Conservation (phyloP, 441 rosid genomes). For the Omphalea diandra region DNA sequence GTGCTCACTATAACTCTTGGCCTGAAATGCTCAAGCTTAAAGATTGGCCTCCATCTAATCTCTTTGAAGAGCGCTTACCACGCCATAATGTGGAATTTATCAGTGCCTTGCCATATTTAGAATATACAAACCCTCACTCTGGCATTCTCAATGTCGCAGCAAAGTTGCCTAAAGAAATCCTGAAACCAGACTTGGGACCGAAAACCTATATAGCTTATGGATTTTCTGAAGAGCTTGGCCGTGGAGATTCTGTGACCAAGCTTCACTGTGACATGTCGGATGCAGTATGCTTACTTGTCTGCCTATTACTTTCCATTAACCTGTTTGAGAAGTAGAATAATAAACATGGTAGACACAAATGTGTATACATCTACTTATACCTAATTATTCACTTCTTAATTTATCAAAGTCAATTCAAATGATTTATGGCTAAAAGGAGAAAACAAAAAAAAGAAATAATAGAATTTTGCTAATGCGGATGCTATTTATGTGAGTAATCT, state of each 20-base stretch:
- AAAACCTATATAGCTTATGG: conserved; percentile 78
- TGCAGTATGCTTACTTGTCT: conserved; percentile 47
- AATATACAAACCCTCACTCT: conserved; percentile 51
- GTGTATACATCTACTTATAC: neutral
- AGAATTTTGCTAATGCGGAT: neutral
- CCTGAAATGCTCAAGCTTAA: conserved; percentile 63
- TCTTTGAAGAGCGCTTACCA: conserved; percentile 53
- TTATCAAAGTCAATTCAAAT: neutral
- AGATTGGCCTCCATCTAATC: conserved; percentile 73
- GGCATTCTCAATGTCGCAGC: conserved; percentile 59
- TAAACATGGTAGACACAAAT: neutral
- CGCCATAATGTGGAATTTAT: conserved; percentile 60
- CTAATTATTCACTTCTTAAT: neutral
- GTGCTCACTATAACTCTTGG: conserved; percentile 38
- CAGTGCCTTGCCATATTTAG: conserved; percentile 60
- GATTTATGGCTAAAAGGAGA: neutral
- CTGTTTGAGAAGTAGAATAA: neutral
- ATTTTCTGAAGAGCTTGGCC: conserved; percentile 61
- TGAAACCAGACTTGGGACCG: conserved; percentile 83
- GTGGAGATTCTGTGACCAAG: conserved; percentile 81
- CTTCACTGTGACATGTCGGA: conserved; percentile 84
- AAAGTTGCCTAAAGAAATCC: conserved; percentile 39
- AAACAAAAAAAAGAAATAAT: neutral
- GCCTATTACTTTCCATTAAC: neutral
- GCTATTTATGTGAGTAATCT: neutral